phyloP scores from a whole-genome alignment of 139 green algal genomes.

The Astrephomene gubernaculifera region DNA sequence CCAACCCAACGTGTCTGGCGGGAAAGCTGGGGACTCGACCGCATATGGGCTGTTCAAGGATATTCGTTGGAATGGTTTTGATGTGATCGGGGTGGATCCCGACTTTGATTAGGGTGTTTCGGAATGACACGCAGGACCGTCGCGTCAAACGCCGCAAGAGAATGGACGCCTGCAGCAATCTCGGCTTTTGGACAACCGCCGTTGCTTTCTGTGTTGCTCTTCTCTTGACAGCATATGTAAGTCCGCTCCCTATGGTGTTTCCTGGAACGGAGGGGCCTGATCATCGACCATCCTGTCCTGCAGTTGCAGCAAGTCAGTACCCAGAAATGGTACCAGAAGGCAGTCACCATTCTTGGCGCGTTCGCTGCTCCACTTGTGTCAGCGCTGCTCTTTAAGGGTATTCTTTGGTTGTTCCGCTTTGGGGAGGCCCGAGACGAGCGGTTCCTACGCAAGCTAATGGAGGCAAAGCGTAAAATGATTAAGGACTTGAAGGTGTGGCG shows the following conservation, averaged over 20 bases:
- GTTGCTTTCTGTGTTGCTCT: neutral
- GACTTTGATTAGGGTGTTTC: no score
- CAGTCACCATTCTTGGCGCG: neutral
- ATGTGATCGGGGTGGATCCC: no score
- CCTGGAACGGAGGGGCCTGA: neutral
- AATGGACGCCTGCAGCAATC: slow-evolving; percentile 15
- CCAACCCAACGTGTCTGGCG: no score
- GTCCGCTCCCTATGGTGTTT: neutral
- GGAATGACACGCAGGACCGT: slow-evolving; percentile 21
- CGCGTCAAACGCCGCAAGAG: slow-evolving; percentile 24
- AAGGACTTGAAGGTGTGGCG: slow-evolving; percentile 73
- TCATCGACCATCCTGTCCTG: neutral
- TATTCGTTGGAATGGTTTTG: no score
- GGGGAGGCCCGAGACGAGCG: slow-evolving; percentile 42
- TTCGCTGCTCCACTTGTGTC: slow-evolving; percentile 43
- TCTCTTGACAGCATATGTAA: slow-evolving; percentile 30
- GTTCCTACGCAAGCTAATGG: slow-evolving; percentile 51
- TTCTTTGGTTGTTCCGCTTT: slow-evolving; percentile 45
- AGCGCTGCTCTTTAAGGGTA: slow-evolving; percentile 49
- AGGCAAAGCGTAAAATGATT: slow-evolving; percentile 69
- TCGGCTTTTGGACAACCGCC: slow-evolving; percentile 20
- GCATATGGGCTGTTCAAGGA: no score
- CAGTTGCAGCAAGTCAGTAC: slow-evolving; percentile 58
- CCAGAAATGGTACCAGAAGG: slow-evolving; percentile 26
- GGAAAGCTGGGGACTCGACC: no score